Base-by-base conservation (phyloP, 2,329 filamentous ascomycete genomes). In the Penicillium olsonii region DNA sequence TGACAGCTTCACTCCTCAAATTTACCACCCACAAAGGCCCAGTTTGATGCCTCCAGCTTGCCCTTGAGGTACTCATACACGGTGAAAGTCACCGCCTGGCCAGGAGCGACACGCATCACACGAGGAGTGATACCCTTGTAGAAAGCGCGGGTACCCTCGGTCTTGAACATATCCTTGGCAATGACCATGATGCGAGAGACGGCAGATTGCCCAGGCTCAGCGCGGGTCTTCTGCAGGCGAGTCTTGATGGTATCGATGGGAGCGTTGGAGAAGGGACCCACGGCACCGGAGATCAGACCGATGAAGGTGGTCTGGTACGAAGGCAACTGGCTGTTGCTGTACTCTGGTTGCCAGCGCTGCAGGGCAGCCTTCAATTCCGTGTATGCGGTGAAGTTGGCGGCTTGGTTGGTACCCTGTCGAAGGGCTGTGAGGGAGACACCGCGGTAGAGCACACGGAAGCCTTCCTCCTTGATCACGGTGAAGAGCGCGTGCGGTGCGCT, bases 191-290 rank as follows among this genome's bases (percentile, higher is more conserved):
- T 96, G 52, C 94, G 80, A 50, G 83, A 81, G 61, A 95, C 72
- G 11, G 94, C 92, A 39, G 85, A 88, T 66, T 92, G 87, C 14
- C 92, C 92, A 5, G 85, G 82, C 72, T 88, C 82, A 3, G 88
- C 91, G 0, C 90, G 90, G 43, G 85, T 94, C 75, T 90, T 94
- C 72, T 99, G 94, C 69, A 99, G 76, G 42, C 94, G 80, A 35
- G 94, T 99, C 84, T 99, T 99, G 78, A 99, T 97, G 33, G 94
- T 99, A 68, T 99, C 94, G 68, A 99, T 97, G 18, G 94, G 94
- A 22, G 95, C 94, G 69, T 99, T 99, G 62, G 88, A 94, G 67
- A 99, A 82, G 5, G 94, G 94, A 1, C 94, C 94, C 83, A 99
- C 95, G 54, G 94, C 94, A 61, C 94, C 94, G 45, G 85, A 90